Conservation (phyloP, 2,329 filamentous ascomycete genomes). For the Oidium heveae region DNA sequence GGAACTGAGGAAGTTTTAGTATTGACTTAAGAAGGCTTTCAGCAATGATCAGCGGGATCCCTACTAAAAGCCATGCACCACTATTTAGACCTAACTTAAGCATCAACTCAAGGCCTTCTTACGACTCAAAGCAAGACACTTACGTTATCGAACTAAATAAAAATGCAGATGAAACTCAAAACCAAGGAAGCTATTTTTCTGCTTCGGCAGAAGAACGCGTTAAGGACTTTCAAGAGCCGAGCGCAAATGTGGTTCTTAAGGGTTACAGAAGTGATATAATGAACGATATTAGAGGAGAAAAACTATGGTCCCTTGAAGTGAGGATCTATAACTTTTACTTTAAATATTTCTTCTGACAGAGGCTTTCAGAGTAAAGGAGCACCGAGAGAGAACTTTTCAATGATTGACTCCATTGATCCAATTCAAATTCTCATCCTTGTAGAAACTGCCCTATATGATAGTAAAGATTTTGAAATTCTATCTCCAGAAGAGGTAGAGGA, state of each 20-base stretch:
- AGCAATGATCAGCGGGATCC: background rate
- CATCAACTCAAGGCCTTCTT: background rate
- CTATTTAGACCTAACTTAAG: background rate
- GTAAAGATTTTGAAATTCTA: slow-evolving; percentile 59
- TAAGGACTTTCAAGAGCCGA: slow-evolving; percentile 11
- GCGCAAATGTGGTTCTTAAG: slow-evolving; percentile 26
- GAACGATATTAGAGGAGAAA: slow-evolving; percentile 26
- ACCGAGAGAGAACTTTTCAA: slow-evolving; percentile 27
- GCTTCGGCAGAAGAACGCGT: background rate
- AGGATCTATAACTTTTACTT: slow-evolving; percentile 16
- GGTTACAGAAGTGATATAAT: slow-evolving; percentile 31
- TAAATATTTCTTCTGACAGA: slow-evolving; percentile 2
- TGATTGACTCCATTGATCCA: slow-evolving; percentile 38
- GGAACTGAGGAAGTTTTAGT: too few relatives aligned
- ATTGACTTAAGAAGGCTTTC: background rate
- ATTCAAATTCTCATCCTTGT: slow-evolving; percentile 80
- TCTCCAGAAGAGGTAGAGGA: slow-evolving; percentile 79
- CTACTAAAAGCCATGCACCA: background rate
- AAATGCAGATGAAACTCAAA: background rate
- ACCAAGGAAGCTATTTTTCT: background rate
- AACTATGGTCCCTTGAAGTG: slow-evolving; percentile 26
- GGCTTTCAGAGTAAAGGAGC: slow-evolving; percentile 22
- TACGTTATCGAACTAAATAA: background rate
- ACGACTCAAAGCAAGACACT: background rate
- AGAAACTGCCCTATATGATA: slow-evolving; percentile 79